phyloP scores from a whole-genome alignment of 2,329 filamentous ascomycete genomes.

The Dactylellina leptospora region DNA sequence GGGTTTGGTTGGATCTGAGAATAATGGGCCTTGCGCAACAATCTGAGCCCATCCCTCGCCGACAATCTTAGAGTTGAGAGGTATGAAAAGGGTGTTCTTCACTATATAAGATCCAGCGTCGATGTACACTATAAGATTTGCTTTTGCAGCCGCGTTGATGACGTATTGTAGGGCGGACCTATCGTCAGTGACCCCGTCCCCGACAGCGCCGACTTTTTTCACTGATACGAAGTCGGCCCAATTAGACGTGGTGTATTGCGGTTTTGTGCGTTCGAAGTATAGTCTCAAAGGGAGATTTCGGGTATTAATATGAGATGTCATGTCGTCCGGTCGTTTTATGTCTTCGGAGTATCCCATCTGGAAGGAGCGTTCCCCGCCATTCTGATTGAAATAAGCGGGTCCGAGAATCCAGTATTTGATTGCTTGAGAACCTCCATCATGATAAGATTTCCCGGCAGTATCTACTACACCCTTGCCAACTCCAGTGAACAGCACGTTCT shows the following conservation, averaged over 20 bases:
- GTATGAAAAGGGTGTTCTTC: conserved; percentile 63
- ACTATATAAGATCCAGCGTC: conserved; percentile 68
- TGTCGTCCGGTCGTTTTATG: background rate
- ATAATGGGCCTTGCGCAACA: conserved; percentile 64
- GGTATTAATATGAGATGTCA: background rate
- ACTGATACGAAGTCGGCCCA: conserved; percentile 62
- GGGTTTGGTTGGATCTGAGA: conserved; percentile 67
- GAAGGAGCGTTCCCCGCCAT: background rate
- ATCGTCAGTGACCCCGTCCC: conserved; percentile 35
- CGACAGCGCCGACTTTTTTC: conserved; percentile 56
- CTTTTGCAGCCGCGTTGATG: conserved; percentile 64
- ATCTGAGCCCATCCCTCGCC: conserved; percentile 60
- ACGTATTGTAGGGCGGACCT: conserved; percentile 57
- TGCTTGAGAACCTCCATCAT: background rate
- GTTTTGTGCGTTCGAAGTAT: conserved; percentile 66
- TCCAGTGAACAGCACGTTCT: background rate
- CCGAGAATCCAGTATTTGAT: conserved; percentile 7
- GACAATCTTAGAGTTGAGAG: conserved; percentile 61
- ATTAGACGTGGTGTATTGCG: conserved; percentile 64
- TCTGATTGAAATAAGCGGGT: background rate
- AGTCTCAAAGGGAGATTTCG: conserved; percentile 37
- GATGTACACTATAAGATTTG: conserved; percentile 66
- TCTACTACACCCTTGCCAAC: background rate
- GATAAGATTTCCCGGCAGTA: background rate
- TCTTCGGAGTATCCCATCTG: background rate